These are phyloP conservation scores for Irpex sp. DNA, from an alignment of 1,284 basidiomycete species.

Conservation along the genomic window DNA sequence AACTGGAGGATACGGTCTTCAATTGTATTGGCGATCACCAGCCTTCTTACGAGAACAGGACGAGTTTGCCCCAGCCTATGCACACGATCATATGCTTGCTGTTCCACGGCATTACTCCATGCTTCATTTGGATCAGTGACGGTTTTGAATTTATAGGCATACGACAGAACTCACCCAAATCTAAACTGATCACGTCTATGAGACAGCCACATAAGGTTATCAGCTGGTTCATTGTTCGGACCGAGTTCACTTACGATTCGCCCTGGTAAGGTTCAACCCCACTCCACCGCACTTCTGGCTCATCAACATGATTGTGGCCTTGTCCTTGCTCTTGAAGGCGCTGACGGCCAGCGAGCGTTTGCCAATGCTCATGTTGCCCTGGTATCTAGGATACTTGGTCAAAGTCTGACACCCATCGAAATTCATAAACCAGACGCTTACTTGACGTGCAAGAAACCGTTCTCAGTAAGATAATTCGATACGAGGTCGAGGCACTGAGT, in stretches of 20 bases:
- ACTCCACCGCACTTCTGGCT: slow-evolving; percentile 60
- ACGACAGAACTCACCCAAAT: slow-evolving; percentile 34
- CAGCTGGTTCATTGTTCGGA: slow-evolving; percentile 12
- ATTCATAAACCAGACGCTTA: slow-evolving; percentile 24
- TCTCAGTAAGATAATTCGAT: slow-evolving; percentile 49
- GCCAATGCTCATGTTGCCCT: slow-evolving; percentile 52
- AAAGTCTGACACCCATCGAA: background rate
- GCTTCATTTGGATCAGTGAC: slow-evolving; percentile 17
- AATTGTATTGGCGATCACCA: slow-evolving; percentile 54
- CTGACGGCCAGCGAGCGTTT: slow-evolving; percentile 50
- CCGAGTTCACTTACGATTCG: slow-evolving; percentile 39
- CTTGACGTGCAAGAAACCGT: slow-evolving; percentile 48
- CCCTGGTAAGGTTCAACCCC: slow-evolving; percentile 55
- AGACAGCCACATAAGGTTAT: background rate
- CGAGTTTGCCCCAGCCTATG: slow-evolving; percentile 71
- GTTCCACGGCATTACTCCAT: slow-evolving; percentile 56
- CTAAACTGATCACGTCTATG: slow-evolving; percentile 50
- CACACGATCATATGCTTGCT: slow-evolving; percentile 49
- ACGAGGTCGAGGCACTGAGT: slow-evolving; percentile 51
- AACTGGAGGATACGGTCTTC: slow-evolving; percentile 57
- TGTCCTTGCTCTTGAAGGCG: slow-evolving; percentile 53
- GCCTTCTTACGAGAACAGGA: slow-evolving; percentile 53
- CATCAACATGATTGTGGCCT: slow-evolving; percentile 53
- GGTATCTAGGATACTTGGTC: slow-evolving; percentile 36
- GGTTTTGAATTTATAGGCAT: background rate